These are phyloP conservation scores for Botryotinia calthae DNA, from an alignment of 2,329 filamentous ascomycete genomes.

Conservation along the genomic window DNA sequence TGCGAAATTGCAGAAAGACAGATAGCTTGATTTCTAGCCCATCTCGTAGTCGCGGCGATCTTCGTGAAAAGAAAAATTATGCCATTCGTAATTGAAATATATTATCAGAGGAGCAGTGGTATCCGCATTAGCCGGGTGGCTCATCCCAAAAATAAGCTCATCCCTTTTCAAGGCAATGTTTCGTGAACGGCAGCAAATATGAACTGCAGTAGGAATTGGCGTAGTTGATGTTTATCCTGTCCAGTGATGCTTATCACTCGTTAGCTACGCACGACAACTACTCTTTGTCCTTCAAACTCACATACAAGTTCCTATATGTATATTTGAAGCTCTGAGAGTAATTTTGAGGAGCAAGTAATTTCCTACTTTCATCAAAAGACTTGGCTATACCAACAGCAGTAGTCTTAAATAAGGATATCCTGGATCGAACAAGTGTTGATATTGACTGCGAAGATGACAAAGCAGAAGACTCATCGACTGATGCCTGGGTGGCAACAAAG, in stretches of 20 bases:
- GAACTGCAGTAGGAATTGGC: not conserved
- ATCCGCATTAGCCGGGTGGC: not conserved
- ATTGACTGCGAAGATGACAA: too few species aligned
- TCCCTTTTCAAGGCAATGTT: not conserved
- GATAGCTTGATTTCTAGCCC: not conserved
- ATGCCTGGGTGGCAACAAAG: too few species aligned
- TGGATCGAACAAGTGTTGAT: too few species aligned
- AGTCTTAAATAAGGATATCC: too few species aligned
- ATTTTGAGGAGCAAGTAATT: not conserved
- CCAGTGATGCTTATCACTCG: not conserved
- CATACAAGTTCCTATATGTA: not conserved
- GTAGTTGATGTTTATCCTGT: not conserved
- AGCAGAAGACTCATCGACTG: too few species aligned
- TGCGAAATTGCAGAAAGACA: not conserved
- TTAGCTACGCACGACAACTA: not conserved
- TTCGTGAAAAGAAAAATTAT: not conserved
- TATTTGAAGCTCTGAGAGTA: not conserved
- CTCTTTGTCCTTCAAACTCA: not conserved
- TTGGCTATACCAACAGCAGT: not conserved
- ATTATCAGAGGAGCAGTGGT: not conserved
- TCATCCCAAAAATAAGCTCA: constrained; percentile 1
- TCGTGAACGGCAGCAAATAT: not conserved
- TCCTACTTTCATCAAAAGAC: not conserved
- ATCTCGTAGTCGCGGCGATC: not conserved
- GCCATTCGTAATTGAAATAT: not conserved